Conservation (phyloP, 163 green algal genomes). For the Botryococcus braunii region DNA sequence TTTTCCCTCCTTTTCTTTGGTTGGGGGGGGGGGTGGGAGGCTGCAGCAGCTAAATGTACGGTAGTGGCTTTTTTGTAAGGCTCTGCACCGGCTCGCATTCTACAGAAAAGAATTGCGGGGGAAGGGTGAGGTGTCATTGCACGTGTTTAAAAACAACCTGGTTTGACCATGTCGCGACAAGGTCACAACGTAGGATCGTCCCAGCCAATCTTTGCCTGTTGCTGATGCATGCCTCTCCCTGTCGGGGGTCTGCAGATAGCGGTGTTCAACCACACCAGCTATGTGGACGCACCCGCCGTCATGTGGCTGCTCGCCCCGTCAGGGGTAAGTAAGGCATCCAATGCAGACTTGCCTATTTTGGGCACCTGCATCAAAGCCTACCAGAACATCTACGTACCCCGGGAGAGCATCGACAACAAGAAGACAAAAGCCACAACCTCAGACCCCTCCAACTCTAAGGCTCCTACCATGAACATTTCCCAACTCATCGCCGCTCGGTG, state of each 20-base stretch:
- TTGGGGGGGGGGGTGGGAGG: too few species aligned
- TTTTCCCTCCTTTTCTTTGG: too few species aligned
- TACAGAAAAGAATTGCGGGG: too few species aligned
- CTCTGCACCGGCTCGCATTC: too few species aligned
- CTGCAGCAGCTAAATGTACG: too few species aligned
- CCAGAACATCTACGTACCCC: conserved; percentile 43
- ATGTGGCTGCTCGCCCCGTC: conserved; percentile 30
- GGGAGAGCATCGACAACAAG: conserved; percentile 6
- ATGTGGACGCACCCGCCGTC: conserved; percentile 34
- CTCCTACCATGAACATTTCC: conserved; percentile 10
- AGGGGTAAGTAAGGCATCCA: conserved; percentile 23
- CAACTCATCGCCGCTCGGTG: conserved; percentile 13
- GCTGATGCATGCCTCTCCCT: too few species aligned
- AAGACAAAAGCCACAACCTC: not conserved
- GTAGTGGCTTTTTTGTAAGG: too few species aligned
- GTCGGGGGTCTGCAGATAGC: conserved; percentile 21
- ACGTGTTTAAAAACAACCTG: too few species aligned
- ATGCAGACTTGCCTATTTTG: conserved; percentile 31
- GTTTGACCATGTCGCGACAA: too few species aligned
- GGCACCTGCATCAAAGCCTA: conserved; percentile 34
- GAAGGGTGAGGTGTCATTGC: too few species aligned
- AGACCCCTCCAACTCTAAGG: not conserved
- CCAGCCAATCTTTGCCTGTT: too few species aligned
- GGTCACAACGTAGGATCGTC: too few species aligned
- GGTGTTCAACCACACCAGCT: conserved; percentile 47